These are phyloP conservation scores for Chamaecyparis obtusa DNA, from an alignment of 75 land plant genomes.

Conservation along the genomic window DNA sequence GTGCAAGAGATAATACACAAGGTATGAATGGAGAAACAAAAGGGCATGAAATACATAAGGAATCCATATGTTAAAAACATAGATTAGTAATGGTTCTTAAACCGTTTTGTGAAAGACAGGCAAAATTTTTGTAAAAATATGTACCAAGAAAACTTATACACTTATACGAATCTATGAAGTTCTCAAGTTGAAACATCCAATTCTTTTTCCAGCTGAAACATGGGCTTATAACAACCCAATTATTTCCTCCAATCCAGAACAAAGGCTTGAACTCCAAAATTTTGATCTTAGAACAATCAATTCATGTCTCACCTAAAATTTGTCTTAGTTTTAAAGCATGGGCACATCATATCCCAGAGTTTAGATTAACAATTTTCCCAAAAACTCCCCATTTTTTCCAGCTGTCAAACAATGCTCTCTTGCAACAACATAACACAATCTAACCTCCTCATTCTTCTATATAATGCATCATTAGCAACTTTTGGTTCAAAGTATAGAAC, in stretches of 20 bases:
- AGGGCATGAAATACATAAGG: no score
- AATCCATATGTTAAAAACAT: no score
- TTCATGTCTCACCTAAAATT: neutral
- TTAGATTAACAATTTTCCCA: neutral
- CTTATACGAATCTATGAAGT: no score
- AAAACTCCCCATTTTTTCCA: neutral
- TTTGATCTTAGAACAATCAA: neutral
- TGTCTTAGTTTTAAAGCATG: neutral
- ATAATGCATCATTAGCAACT: no score
- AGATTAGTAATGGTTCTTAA: no score
- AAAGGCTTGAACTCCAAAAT: neutral
- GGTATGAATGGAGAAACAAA: no score
- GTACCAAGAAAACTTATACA: no score
- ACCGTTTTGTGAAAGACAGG: no score
- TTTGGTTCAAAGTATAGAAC: neutral
- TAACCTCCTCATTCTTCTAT: neutral
- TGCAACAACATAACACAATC: no score
- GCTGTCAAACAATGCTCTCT: neutral
- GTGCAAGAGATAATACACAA: no score
- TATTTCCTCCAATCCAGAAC: neutral
- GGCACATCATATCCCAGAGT: neutral
- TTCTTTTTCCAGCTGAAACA: neutral
- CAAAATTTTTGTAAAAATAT: no score
- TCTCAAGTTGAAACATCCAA: neutral
- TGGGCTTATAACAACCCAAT: neutral